These are phyloP conservation scores for Tricholoma matsutake DNA, from an alignment of 768 basidiomycete species.

Conservation along the genomic window DNA sequence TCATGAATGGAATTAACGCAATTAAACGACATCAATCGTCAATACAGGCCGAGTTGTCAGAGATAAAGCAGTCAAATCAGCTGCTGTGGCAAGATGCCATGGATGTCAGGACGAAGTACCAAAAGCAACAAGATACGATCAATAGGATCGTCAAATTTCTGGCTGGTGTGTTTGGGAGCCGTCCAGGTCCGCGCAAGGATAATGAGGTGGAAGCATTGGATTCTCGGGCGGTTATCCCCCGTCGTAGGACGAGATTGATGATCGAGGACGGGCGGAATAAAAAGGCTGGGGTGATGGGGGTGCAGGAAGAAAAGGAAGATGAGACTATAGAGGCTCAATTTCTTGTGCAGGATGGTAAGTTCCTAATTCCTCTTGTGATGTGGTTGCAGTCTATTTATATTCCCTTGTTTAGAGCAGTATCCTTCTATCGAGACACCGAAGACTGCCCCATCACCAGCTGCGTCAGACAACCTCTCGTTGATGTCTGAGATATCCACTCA, in stretches of 20 bases:
- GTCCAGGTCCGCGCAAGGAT: conserved; percentile 37
- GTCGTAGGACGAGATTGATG: conserved; percentile 57
- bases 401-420: conserved; percentile 33
- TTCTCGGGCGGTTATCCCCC: conserved; percentile 44
- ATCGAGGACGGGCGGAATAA: conserved; percentile 53
- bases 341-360: conserved; percentile 4
- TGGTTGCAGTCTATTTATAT: conserved; percentile 6
- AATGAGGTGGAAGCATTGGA: conserved; percentile 25
- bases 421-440: conserved; percentile 47
- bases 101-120: conserved; percentile 71
- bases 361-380: conserved; percentile 9
- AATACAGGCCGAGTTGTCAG: conserved; percentile 87
- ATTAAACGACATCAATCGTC: conserved; percentile 91
- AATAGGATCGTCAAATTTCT: conserved; percentile 94
- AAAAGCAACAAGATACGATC: conserved; percentile 95
- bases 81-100: conserved; percentile 92
- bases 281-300: conserved; percentile 27
- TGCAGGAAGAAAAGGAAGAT: conserved; percentile 37
- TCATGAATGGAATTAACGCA: conserved; percentile 77
- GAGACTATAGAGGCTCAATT: conserved; percentile 18
- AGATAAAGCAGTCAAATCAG: conserved; percentile 84
- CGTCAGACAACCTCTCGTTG: conserved; percentile 31
- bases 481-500: conserved; percentile 13
- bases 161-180: conserved; percentile 82
- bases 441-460: conserved; percentile 34